Conservation (phyloP, 1,139 yeast species). For the Pichia sp. region DNA sequence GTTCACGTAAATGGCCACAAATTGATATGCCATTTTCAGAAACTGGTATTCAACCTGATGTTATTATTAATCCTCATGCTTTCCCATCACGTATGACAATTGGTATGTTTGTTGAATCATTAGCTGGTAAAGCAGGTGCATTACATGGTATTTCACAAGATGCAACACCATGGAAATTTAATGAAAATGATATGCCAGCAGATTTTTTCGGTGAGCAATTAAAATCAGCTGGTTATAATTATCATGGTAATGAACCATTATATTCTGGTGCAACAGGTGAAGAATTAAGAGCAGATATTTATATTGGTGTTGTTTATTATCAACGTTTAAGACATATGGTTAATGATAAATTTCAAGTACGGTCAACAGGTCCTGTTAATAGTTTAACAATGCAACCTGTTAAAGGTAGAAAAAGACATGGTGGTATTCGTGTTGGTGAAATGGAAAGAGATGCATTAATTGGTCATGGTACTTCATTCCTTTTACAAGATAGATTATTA, state of each 20-base stretch:
- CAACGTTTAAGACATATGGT: conserved; percentile 99
- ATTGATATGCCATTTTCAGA: conserved; percentile 96
- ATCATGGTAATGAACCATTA: conserved; percentile 98
- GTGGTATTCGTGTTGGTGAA: conserved; percentile 99
- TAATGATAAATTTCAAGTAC: conserved; percentile 97
- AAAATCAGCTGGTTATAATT: conserved; percentile 81
- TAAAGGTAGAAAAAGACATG: conserved; percentile 97
- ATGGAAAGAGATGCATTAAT: conserved; percentile 99
- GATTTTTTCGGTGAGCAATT: conserved; percentile 96
- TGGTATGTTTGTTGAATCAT: conserved; percentile 97
- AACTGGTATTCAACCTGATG: conserved; percentile 94
- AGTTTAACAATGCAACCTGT: conserved; percentile 98
- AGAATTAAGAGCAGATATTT: conserved; percentile 91
- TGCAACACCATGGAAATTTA: conserved; percentile 93
- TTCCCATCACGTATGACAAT: conserved; percentile 99
- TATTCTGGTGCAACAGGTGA: conserved; percentile 99
- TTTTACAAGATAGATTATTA: conserved; percentile 88
- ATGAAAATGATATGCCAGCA: conserved; percentile 91
- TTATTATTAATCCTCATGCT: conserved; percentile 96
- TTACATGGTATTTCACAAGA: conserved; percentile 97
- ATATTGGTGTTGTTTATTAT: conserved; percentile 93
- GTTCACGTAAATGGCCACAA: conserved; percentile 97
- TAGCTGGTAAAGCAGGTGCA: conserved; percentile 98
- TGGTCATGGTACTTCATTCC: conserved; percentile 98
- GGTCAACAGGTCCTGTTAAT: conserved; percentile 98